Conservation (phyloP, 441 rosid species). For the Isatis lusitanica region DNA sequence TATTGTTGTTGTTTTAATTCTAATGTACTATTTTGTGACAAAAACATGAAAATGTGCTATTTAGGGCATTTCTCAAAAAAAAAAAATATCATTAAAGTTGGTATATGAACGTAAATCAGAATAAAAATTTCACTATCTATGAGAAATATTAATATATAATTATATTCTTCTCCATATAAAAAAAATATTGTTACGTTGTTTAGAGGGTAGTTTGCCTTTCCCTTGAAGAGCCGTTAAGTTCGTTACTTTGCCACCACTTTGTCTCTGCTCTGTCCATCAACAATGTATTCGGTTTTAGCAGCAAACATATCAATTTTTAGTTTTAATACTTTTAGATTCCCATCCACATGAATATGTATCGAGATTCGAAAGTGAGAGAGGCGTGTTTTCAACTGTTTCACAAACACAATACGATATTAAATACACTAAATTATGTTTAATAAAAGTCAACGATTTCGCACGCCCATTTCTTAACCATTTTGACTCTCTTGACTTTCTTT, state of each 20-base stretch:
- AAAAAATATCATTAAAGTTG: neutral
- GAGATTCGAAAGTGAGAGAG: conserved; percentile 10
- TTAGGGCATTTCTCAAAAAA: too few relatives aligned
- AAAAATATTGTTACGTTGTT: neutral
- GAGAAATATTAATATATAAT: neutral
- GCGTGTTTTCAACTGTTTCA: conserved; percentile 1
- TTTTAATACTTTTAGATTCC: neutral
- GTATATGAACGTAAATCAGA: neutral
- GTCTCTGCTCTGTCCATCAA: neutral
- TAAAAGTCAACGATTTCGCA: neutral
- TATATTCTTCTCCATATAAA: neutral
- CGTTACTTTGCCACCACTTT: neutral
- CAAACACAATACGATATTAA: neutral
- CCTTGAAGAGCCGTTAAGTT: neutral
- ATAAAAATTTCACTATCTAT: neutral
- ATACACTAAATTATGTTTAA: neutral
- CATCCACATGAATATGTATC: conserved; percentile 18
- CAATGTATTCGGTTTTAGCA: conserved; percentile 1
- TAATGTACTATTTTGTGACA: too few relatives aligned
- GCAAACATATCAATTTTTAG: neutral
- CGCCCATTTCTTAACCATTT: conserved; percentile 1
- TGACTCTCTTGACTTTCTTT: conserved; percentile 14
- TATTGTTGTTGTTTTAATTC: too few relatives aligned
- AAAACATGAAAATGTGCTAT: too few relatives aligned
- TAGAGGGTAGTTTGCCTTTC: neutral